These are phyloP conservation scores for Endocalyx cinctus DNA, from an alignment of 2,329 filamentous ascomycete genomes.

Conservation along the genomic window DNA sequence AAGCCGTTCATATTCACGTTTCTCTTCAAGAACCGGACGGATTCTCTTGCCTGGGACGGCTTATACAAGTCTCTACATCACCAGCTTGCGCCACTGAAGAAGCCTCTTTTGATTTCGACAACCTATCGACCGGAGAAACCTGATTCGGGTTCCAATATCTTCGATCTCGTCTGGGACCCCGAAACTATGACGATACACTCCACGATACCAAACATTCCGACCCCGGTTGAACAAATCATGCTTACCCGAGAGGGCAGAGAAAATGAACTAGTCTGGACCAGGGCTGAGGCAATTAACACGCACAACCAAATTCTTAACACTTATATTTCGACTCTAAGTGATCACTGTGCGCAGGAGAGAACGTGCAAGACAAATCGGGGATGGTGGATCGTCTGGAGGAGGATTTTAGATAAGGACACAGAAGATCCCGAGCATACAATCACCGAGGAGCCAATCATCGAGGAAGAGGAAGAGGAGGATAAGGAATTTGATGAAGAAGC, in stretches of 20 bases:
- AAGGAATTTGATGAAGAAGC: too few species aligned
- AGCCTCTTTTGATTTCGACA: slow-evolving; percentile 52
- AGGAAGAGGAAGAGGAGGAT: too few species aligned
- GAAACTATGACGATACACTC: slow-evolving; percentile 51
- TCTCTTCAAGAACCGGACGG: slow-evolving; percentile 60
- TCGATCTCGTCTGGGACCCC: slow-evolving; percentile 61
- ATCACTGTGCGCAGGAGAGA: slow-evolving; percentile 47
- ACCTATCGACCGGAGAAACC: slow-evolving; percentile 51
- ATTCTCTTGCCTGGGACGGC: slow-evolving; percentile 50
- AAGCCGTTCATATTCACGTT: slow-evolving; percentile 75
- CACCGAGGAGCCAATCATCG: too few species aligned
- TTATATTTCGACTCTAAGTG: slow-evolving; percentile 41
- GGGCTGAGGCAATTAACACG: slow-evolving; percentile 59
- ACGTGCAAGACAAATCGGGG: slow-evolving; percentile 63
- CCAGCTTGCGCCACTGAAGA: slow-evolving; percentile 56
- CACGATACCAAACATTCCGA: slow-evolving; percentile 63
- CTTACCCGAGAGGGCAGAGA: too few species aligned
- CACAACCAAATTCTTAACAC: slow-evolving; percentile 60
- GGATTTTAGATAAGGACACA: slow-evolving; percentile 37
- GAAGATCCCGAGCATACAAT: too few species aligned
- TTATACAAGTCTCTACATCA: slow-evolving; percentile 57
- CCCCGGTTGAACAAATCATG: slow-evolving; percentile 32
- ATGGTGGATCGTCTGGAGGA: slow-evolving; percentile 67
- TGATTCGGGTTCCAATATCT: slow-evolving; percentile 41
- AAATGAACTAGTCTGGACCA: slow-evolving; percentile 48